These are phyloP conservation scores for Carex kokanica DNA, from an alignment of 176 grass and related monocot genomes.

Conservation along the genomic window DNA sequence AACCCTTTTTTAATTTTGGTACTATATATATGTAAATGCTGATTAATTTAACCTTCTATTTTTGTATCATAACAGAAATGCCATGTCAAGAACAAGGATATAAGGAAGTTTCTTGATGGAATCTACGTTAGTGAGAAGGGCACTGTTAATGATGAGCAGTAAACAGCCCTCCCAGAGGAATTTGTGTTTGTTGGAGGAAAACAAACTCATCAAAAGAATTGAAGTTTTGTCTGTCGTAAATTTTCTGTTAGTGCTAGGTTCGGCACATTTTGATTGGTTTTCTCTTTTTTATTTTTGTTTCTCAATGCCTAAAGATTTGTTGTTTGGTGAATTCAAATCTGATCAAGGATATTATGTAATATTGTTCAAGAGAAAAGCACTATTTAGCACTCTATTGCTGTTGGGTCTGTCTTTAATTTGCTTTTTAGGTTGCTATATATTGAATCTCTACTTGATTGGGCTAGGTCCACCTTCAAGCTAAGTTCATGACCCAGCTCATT, in stretches of 20 bases:
- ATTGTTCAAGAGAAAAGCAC: background rate
- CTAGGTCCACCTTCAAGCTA: background rate
- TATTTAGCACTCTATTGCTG: background rate
- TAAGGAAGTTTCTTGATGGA: slow-evolving; percentile 81
- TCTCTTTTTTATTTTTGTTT: slow-evolving; percentile 39
- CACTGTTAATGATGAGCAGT: slow-evolving; percentile 48
- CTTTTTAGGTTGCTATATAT: background rate
- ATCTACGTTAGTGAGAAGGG: slow-evolving; percentile 80
- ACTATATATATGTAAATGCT: background rate
- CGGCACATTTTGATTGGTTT: slow-evolving; percentile 13
- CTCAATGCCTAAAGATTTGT: slow-evolving; percentile 32
- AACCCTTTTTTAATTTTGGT: background rate
- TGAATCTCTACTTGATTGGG: background rate
- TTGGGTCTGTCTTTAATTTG: background rate
- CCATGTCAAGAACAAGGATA: slow-evolving; percentile 90
- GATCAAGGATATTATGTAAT: slow-evolving; percentile 11
- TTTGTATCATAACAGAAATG: slow-evolving; percentile 47
- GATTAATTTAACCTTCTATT: background rate
- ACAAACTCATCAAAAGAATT: background rate
- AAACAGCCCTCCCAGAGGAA: background rate
- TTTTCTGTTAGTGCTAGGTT: slow-evolving; percentile 13
- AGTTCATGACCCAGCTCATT: background rate
- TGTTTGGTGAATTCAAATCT: background rate
- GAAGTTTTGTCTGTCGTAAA: background rate
- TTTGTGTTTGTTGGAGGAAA: background rate